Percentiles rank a stretch among this genome's conserved stretches.
These are phyloP conservation scores for Diaporthe nobilis DNA, from an alignment of 2,329 filamentous ascomycete species.

Conservation along the genomic window DNA sequence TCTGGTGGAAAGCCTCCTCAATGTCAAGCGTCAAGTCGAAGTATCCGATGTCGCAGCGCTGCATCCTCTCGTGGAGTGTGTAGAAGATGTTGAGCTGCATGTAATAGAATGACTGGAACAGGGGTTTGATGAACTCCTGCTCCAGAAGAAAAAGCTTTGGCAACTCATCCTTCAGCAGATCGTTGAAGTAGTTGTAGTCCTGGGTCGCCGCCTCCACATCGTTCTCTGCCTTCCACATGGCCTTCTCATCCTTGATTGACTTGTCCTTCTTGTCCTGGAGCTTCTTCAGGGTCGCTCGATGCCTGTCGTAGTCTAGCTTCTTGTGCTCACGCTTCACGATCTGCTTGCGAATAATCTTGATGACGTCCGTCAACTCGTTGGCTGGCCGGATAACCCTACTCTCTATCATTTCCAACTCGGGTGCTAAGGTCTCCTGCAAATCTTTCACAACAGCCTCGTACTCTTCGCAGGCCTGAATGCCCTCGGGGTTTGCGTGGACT, in stretches of 20 bases:
- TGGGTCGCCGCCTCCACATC: slow-evolving; percentile 93
- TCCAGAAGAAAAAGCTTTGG: slow-evolving; percentile 93
- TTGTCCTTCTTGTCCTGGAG: slow-evolving; percentile 98
- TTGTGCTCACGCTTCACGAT: slow-evolving; percentile 95
- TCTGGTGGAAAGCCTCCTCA: slow-evolving; percentile 90
- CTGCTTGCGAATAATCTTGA: slow-evolving; percentile 94
- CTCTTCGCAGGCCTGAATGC: slow-evolving; percentile 95
- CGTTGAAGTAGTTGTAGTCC: slow-evolving; percentile 98
- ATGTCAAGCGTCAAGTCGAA: slow-evolving; percentile 94
- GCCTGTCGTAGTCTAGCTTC: slow-evolving; percentile 95
- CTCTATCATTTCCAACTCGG: slow-evolving; percentile 98
- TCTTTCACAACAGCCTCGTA: slow-evolving; percentile 94
- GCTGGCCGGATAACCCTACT: slow-evolving; percentile 90
- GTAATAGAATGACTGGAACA: slow-evolving; percentile 99
- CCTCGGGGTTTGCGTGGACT: slow-evolving; percentile 89
- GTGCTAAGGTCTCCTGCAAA: slow-evolving; percentile 87
- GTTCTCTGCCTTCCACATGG: slow-evolving; percentile 93
- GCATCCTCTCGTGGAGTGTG: slow-evolving; percentile 98
- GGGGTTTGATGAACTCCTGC: slow-evolving; percentile 92
- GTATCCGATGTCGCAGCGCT: slow-evolving; percentile 96
- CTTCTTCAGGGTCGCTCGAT: slow-evolving; percentile 87
- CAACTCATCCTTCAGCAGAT: slow-evolving; percentile 94
- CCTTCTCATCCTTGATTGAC: slow-evolving; percentile 95
- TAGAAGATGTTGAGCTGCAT: slow-evolving; percentile 99
- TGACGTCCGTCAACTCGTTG: slow-evolving; percentile 92